Conservation (phyloP, 345 rosid genomes). For the Gossypium thurberi region DNA sequence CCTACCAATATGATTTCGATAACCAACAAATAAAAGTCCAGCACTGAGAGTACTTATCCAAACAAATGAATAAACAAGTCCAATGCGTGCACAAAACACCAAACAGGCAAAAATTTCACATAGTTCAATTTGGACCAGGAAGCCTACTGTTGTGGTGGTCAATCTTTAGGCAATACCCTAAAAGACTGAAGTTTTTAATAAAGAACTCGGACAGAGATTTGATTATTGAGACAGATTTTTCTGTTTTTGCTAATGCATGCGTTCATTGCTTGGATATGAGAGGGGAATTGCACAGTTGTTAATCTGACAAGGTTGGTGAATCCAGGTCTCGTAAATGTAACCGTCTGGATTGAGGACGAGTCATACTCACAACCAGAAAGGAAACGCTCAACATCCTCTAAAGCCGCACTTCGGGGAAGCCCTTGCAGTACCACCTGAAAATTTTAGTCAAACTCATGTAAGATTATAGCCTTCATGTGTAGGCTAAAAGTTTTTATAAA, state of each 20-base stretch:
- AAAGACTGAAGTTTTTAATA: conserved; percentile 22
- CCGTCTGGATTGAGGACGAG: conserved; percentile 36
- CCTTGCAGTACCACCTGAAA: conserved; percentile 59
- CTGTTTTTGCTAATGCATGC: conserved; percentile 54
- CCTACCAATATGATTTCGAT: conserved; percentile 1
- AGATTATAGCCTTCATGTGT: background rate
- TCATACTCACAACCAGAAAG: conserved; percentile 59
- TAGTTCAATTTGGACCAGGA: background rate
- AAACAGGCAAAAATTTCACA: background rate
- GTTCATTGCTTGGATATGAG: conserved; percentile 47
- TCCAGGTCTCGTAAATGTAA: conserved; percentile 19
- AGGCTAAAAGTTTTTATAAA: background rate
- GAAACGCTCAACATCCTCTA: conserved; percentile 68
- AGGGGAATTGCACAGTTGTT: conserved; percentile 42
- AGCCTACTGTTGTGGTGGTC: background rate
- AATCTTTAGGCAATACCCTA: background rate
- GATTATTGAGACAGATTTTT: conserved; percentile 55
- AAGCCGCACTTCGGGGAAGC: conserved; percentile 36
- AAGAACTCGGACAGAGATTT: conserved; percentile 56
- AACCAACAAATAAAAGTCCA: background rate
- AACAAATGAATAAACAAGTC: background rate
- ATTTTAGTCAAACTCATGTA: background rate
- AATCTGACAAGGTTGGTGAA: conserved; percentile 25
- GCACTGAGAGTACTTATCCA: background rate
- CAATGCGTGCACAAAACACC: background rate